A percentile compares a stretch with the other conserved stretches of the same genome.
phyloP scores from a whole-genome alignment of 805 yeast genomes.

The Candida ortonii region DNA sequence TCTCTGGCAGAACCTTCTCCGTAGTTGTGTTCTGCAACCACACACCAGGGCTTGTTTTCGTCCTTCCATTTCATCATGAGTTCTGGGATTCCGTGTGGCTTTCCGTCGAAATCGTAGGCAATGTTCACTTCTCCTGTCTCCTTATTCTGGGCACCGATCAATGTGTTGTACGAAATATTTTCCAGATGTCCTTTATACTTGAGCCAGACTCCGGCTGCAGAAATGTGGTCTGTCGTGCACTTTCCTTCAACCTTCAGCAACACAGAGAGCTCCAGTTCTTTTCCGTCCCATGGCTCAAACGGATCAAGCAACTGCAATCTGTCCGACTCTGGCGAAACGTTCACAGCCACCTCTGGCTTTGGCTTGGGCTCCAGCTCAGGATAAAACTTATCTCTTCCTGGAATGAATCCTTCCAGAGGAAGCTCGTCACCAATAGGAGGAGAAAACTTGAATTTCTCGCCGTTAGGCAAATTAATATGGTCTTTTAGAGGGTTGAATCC shows the following conservation, averaged over 20 bases:
- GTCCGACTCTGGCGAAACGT: slow-evolving; percentile 79
- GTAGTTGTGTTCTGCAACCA: slow-evolving; percentile 95
- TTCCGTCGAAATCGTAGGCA: slow-evolving; percentile 84
- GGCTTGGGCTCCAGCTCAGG: slow-evolving; percentile 57
- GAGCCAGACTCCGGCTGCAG: slow-evolving; percentile 98
- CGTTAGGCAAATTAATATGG: slow-evolving; percentile 80
- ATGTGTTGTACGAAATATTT: slow-evolving; percentile 90
- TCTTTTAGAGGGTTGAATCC: slow-evolving; percentile 95
- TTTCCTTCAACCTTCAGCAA: slow-evolving; percentile 93
- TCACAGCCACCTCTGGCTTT: slow-evolving; percentile 46
- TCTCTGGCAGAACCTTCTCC: slow-evolving; percentile 99
- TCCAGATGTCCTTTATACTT: slow-evolving; percentile 97
- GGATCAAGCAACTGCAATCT: slow-evolving; percentile 91
- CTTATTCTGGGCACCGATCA: slow-evolving; percentile 94
- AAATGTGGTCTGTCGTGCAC: slow-evolving; percentile 97
- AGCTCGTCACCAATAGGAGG: slow-evolving; percentile 91
- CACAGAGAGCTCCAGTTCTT: slow-evolving; percentile 74
- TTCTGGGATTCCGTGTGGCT: slow-evolving; percentile 82
- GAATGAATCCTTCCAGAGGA: slow-evolving; percentile 85
- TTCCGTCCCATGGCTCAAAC: slow-evolving; percentile 79
- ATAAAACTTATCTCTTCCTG: slow-evolving; percentile 65
- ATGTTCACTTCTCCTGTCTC: slow-evolving; percentile 95
- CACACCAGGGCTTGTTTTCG: slow-evolving; percentile 84
- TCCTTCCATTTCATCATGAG: slow-evolving; percentile 94
- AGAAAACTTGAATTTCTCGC: slow-evolving; percentile 82